Conservation (phyloP, 768 basidiomycete species). For the Kwoniella sp. region DNA sequence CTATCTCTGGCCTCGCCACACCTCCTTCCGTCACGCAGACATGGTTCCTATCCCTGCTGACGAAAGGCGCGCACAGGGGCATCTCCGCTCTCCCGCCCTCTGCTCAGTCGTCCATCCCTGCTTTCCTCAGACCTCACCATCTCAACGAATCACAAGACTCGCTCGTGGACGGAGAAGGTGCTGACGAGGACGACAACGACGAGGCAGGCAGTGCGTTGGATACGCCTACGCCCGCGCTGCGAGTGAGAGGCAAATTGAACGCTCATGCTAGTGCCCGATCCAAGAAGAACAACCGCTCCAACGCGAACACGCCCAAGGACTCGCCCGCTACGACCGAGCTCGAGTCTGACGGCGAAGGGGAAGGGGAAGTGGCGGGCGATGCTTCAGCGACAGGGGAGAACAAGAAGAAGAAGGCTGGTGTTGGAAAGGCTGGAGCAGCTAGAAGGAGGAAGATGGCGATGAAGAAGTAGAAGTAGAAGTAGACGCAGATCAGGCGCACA, state of each 20-base stretch:
- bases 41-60: conserved; percentile 40
- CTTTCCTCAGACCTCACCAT: conserved; percentile 16
- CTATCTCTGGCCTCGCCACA: conserved; percentile 34
- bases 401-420: conserved; percentile 40
- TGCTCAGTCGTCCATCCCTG: conserved; percentile 36
- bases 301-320: conserved; percentile 18
- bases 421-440: conserved; percentile 39
- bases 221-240: conserved; percentile 24
- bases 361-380: too few species aligned
- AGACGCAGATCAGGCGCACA: too few species aligned
- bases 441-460: conserved; percentile 47
- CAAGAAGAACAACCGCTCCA: conserved; percentile 5
- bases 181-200: conserved; percentile 4
- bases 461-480: conserved; percentile 30
- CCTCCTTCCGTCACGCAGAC: conserved; percentile 33
- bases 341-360: conserved; percentile 28
- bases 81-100: conserved; percentile 30
- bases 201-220: conserved; percentile 13
- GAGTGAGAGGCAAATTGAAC: conserved; percentile 7
- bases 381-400: conserved; percentile 7
- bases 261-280: background rate
- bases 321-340: conserved; percentile 35
- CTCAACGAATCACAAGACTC: background rate
- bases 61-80: conserved; percentile 7
- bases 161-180: conserved; percentile 6